Evolutionary conservation across 345 rosid species (phyloP).

Genomic region (Diplotaxis tenuifolia): DNA sequence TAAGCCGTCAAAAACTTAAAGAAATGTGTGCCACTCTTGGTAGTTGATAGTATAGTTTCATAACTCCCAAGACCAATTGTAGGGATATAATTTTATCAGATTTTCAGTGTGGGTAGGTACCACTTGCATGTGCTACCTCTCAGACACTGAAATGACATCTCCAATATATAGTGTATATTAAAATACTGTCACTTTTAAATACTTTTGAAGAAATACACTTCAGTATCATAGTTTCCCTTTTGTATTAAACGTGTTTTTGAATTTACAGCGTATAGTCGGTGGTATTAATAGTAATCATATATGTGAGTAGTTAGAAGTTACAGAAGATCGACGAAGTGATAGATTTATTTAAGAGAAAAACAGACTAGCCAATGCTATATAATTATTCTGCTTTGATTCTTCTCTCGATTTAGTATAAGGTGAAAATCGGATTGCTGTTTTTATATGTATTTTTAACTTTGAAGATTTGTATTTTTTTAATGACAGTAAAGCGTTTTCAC

Average conservation of each 20-base stretch:
- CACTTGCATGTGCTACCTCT: conserved; percentile 25
- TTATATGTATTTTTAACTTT: no score
- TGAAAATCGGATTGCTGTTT: no score
- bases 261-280: neutral
- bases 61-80: conserved; percentile 3
- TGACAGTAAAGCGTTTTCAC: no score
- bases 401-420: neutral
- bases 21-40: neutral
- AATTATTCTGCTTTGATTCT: neutral
- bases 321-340: neutral
- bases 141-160: conserved; percentile 7
- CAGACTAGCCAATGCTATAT: neutral
- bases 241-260: neutral
- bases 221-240: no score
- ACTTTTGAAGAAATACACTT: neutral
- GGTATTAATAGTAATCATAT: neutral
- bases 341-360: neutral
- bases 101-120: conserved; percentile 7
- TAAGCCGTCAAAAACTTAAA: conserved; percentile 4
- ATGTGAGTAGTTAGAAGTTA: neutral
- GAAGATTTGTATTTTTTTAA: no score
- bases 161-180: neutral
- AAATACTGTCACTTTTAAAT: neutral
- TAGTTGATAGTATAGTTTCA: neutral
- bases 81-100: neutral